Evolutionary conservation across 352 stramenopile genomes (phyloP).

Genomic region (Discostella stelligera): DNA sequence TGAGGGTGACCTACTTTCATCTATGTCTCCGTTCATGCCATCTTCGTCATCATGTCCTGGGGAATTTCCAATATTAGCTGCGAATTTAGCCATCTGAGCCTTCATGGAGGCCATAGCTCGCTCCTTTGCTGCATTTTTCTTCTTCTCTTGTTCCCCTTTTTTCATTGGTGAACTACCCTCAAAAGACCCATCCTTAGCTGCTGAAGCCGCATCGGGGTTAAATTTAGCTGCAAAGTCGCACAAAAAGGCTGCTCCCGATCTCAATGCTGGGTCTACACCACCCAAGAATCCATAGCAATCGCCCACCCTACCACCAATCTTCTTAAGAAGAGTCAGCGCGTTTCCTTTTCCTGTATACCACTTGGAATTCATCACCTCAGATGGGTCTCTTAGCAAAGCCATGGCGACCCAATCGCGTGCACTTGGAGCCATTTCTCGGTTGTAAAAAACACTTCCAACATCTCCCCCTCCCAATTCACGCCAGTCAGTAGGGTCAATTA

Average conservation of each 20-base stretch:
- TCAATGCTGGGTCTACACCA: conserved; percentile 61
- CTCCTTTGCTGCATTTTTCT: conserved; percentile 65
- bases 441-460: conserved; percentile 69
- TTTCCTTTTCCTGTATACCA: conserved; percentile 75
- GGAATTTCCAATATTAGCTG: conserved; percentile 55
- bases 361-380: conserved; percentile 51
- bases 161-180: conserved; percentile 10
- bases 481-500: conserved; percentile 31
- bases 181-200: conserved; percentile 29
- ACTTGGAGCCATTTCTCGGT: conserved; percentile 41
- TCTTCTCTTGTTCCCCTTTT: conserved; percentile 53
- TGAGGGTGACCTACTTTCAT: conserved; percentile 17
- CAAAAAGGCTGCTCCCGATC: conserved; percentile 69
- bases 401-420: conserved; percentile 65
- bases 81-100: conserved; percentile 75
- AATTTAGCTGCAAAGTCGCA: conserved; percentile 69
- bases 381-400: conserved; percentile 58
- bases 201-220: conserved; percentile 49
- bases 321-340: conserved; percentile 54
- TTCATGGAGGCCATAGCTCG: conserved; percentile 79
- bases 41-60: conserved; percentile 36
- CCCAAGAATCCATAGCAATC: conserved; percentile 55
- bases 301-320: conserved; percentile 53
- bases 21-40: conserved; percentile 18
- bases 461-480: conserved; percentile 59